Evolutionary conservation across 257 asterid species (phyloP), one percentile per base, ranked within the genome.

Genomic region (Fraxinus anomala): DNA sequence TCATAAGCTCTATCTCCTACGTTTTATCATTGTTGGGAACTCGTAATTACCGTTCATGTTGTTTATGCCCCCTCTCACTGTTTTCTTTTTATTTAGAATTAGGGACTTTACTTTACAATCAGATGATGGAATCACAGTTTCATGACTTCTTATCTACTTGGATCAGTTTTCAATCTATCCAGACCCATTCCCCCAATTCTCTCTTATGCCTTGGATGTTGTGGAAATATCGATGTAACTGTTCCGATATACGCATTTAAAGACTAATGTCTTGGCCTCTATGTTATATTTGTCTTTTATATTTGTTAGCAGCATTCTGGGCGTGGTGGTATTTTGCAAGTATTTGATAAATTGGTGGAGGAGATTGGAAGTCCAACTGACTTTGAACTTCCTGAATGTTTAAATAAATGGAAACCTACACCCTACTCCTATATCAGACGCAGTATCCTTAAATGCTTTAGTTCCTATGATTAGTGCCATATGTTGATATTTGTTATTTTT

Each of bases 371-470:
- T 72, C 92, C 89, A 39, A 89, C 88, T 66, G 98, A 93, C 84
- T 95, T 95, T 89, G 94, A 91, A 75, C 98, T 95, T 82, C 98
- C 99, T 26, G 92, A 92, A 80, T 87, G 92, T 82, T 84, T 86
- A 68, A 88, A 82, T 76, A 88, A 87, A 79, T 84, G 90, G 93
- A 91, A 88, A 75, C 83, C 89, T 9, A 77, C 91, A n/a, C 76
- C 97, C 33, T 95, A 81, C 91, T 86, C 89, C 73, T 81, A 33
- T 74, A 95, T 95, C 86, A 91, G 82, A 84, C 97, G 97, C 83
- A 95, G 99, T 95, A 95, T 95, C 99, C 96, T 75, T 73, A 21
- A 24, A 26, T 59, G 67, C 28, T 19, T 72, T 61, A 68, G 61
- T 72, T 75, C 37, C 49, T 63, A 13, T 49, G 24, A n/a, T 30